Conservation (phyloP, 169 alveolate species). For the Plasmodium reichenowi region DNA sequence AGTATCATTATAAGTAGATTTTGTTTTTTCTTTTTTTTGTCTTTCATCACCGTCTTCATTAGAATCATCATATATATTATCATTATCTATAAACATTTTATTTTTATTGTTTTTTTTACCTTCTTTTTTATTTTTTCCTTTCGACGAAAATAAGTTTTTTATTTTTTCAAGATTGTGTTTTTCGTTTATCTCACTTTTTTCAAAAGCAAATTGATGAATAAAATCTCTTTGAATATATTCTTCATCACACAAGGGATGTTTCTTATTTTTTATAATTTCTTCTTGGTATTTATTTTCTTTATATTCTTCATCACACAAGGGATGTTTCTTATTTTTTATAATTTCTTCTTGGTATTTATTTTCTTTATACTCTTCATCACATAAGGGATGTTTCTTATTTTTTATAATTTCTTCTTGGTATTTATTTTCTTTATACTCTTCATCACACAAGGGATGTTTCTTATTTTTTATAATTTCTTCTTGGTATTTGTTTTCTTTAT, state of each 20-base stretch:
- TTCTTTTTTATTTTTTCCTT: conserved; percentile 6
- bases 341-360: neutral
- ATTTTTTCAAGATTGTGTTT: conserved; percentile 18
- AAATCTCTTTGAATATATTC: neutral
- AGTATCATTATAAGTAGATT: neutral
- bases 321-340: neutral
- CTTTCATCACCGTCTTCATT: no score
- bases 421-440: neutral
- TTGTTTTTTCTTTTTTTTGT: neutral
- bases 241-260: neutral
- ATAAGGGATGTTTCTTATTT: neutral
- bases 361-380: neutral
- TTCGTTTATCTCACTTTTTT: conserved; percentile 4
- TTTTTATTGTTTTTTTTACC: neutral
- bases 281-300: neutral
- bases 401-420: neutral
- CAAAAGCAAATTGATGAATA: conserved; percentile 8
- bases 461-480: neutral
- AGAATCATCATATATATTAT: neutral
- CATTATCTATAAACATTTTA: conserved; percentile 1
- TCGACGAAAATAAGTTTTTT: conserved; percentile 20
- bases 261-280: neutral
- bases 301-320: neutral
- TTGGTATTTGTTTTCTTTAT: neutral
- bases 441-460: neutral